phyloP scores from a whole-genome alignment of 2,329 filamentous ascomycete genomes.

The Didymellaceae sp. region DNA sequence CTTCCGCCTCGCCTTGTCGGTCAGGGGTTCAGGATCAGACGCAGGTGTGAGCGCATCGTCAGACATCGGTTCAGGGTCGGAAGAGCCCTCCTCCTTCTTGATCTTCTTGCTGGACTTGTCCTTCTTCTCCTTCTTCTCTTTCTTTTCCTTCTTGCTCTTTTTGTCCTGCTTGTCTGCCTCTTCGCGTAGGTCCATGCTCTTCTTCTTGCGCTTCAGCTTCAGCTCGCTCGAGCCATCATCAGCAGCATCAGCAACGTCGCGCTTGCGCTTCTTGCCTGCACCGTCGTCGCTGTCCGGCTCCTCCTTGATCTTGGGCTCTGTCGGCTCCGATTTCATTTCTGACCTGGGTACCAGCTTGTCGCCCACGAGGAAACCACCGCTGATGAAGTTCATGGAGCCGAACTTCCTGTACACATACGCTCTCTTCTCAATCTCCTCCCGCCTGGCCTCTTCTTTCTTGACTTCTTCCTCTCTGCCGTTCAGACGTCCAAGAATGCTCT shows the following conservation, averaged over 20 bases:
- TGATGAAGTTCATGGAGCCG: conserved; percentile 84
- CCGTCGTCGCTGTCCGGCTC: conserved; percentile 45
- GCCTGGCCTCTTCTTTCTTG: conserved; percentile 70
- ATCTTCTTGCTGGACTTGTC: conserved; percentile 28
- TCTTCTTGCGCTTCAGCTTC: conserved; percentile 49
- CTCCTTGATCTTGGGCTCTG: conserved; percentile 55
- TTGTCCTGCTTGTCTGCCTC: conserved; percentile 34
- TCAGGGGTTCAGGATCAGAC: conserved; percentile 46
- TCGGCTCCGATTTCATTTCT: conserved; percentile 49
- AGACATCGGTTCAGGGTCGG: conserved; percentile 29
- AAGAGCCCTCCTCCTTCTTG: conserved; percentile 37
- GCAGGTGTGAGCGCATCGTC: conserved; percentile 25
- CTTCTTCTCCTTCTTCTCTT: conserved; percentile 42
- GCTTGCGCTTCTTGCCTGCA: conserved; percentile 44
- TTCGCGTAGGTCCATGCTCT: conserved; percentile 42
- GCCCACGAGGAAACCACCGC: conserved; percentile 75
- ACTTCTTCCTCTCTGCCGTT: conserved; percentile 86
- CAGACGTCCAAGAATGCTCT: conserved; percentile 82
- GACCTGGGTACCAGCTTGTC: conserved; percentile 46
- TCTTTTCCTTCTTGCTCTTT: conserved; percentile 41
- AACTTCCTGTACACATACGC: conserved; percentile 77
- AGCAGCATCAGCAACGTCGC: conserved; percentile 35
- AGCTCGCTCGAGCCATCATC: conserved; percentile 41
- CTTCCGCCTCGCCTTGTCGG: conserved; percentile 50
- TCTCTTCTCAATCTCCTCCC: conserved; percentile 73